These are phyloP conservation scores for Epichloe glyceriae DNA, from an alignment of 2,329 filamentous ascomycete genomes.

Conservation along the genomic window DNA sequence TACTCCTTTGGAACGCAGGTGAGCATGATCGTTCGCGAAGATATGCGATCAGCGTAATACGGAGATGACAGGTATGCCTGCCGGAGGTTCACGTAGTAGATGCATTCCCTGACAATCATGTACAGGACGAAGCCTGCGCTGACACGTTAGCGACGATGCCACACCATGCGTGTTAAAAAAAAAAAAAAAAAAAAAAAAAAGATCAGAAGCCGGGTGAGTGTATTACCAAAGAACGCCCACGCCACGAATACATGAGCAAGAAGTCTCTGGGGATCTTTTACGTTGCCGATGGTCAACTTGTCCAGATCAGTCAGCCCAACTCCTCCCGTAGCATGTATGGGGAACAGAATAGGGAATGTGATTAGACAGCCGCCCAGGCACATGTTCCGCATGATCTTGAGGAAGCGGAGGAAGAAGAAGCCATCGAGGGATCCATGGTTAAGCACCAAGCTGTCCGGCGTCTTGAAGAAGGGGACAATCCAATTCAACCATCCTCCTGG, in stretches of 20 bases:
- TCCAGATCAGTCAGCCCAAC: constrained; percentile 54
- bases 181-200: not conserved
- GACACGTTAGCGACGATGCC: not conserved
- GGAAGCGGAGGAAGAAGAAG: constrained; percentile 73
- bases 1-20: constrained; percentile 71
- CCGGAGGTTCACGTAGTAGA: constrained; percentile 85
- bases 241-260: constrained; percentile 73
- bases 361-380: constrained; percentile 74
- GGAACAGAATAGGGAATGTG: constrained; percentile 77
- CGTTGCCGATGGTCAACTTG: constrained; percentile 66
- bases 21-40: constrained; percentile 81
- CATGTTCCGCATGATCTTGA: constrained; percentile 59
- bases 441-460: constrained; percentile 65
- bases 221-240: constrained; percentile 56
- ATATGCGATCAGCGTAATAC: constrained; percentile 71
- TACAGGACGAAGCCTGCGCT: constrained; percentile 70
- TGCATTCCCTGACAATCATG: constrained; percentile 72
- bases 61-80: constrained; percentile 86
- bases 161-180: not conserved
- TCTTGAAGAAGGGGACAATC: constrained; percentile 53
- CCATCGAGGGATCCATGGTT: constrained; percentile 88
- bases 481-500: constrained; percentile 53
- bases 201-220: too few relatives aligned
- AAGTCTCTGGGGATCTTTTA: constrained; percentile 46
- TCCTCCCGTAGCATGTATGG: constrained; percentile 75